Evolutionary conservation across 2,329 filamentous ascomycete species (phyloP).

Genomic region (Byssochlamys sp.): DNA sequence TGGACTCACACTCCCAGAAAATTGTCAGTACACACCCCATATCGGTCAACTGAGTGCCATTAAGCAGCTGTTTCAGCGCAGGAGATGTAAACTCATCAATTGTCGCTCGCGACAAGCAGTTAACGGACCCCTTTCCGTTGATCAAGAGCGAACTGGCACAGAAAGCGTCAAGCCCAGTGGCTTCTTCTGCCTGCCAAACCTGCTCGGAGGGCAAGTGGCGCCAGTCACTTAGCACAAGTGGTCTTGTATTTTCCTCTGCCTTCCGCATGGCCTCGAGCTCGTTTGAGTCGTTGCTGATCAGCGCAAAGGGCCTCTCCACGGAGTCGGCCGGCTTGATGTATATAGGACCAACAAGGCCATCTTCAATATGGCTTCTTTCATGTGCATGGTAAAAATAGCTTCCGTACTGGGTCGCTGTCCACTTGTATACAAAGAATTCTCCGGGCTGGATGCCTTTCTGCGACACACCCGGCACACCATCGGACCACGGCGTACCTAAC

Average conservation of each 20-base stretch:
- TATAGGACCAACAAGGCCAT: slow-evolving; percentile 51
- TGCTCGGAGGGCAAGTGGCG: slow-evolving; percentile 45
- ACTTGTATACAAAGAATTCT: slow-evolving; percentile 43
- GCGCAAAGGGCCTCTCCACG: slow-evolving; percentile 17
- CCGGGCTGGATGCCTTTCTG: slow-evolving; percentile 45
- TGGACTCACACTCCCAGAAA: too few species aligned
- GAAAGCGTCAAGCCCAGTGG: slow-evolving; percentile 31
- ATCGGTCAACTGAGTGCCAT: slow-evolving; percentile 8
- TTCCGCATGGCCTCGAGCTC: slow-evolving; percentile 35
- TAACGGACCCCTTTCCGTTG: slow-evolving; percentile 45
- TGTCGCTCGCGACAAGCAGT: slow-evolving; percentile 13
- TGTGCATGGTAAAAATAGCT: slow-evolving; percentile 56
- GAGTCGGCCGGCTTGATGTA: slow-evolving; percentile 31
- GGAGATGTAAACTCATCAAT: slow-evolving; percentile 25
- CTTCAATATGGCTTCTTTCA: slow-evolving; percentile 46
- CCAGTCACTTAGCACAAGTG: slow-evolving; percentile 50
- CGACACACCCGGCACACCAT: slow-evolving; percentile 50
- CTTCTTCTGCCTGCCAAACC: slow-evolving; percentile 22
- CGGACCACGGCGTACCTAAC: slow-evolving; percentile 48
- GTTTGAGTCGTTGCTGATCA: slow-evolving; percentile 22
- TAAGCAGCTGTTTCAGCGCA: slow-evolving; percentile 5
- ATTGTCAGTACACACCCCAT: slow-evolving; percentile 1
- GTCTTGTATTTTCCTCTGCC: slow-evolving; percentile 41
- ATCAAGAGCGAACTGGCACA: slow-evolving; percentile 55
- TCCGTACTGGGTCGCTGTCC: slow-evolving; percentile 48